phyloP scores from a whole-genome alignment of 2,329 filamentous ascomycete species.

The Pyricularia sp. region DNA sequence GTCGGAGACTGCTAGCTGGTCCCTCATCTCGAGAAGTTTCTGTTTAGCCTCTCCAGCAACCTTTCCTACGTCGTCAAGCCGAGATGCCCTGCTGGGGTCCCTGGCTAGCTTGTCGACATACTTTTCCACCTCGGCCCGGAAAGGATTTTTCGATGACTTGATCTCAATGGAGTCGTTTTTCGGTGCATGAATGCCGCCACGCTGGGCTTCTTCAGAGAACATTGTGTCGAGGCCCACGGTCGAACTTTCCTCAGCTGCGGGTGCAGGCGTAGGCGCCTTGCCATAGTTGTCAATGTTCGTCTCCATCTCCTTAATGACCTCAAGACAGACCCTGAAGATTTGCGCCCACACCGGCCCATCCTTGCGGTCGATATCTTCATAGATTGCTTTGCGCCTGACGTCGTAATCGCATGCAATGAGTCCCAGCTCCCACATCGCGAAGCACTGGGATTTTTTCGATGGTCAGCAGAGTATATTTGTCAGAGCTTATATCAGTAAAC shows the following conservation, averaged over 20 bases:
- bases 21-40: constrained; percentile 38
- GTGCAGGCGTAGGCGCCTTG: constrained; percentile 25
- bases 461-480: not conserved
- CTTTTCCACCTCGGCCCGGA: constrained; percentile 32
- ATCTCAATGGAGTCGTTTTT: constrained; percentile 32
- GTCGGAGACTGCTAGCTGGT: constrained; percentile 32
- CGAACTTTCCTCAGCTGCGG: constrained; percentile 6
- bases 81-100: constrained; percentile 35
- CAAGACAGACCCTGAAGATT: constrained; percentile 55
- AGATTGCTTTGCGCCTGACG: constrained; percentile 68
- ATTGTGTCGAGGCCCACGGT: not conserved
- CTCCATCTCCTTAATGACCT: constrained; percentile 54
- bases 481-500: not conserved
- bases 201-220: not conserved
- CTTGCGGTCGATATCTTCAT: constrained; percentile 72
- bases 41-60: constrained; percentile 34
- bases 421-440: constrained; percentile 84
- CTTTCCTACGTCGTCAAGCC: constrained; percentile 37
- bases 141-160: constrained; percentile 20
- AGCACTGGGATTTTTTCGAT: constrained; percentile 36
- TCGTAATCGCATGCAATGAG: constrained; percentile 65
- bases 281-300: constrained; percentile 51
- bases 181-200: constrained; percentile 17
- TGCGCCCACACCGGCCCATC: constrained; percentile 75
- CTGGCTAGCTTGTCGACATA: constrained; percentile 28